phyloP scores from a whole-genome alignment of 164 flowering plant genomes.

The Akebia trifoliata region DNA sequence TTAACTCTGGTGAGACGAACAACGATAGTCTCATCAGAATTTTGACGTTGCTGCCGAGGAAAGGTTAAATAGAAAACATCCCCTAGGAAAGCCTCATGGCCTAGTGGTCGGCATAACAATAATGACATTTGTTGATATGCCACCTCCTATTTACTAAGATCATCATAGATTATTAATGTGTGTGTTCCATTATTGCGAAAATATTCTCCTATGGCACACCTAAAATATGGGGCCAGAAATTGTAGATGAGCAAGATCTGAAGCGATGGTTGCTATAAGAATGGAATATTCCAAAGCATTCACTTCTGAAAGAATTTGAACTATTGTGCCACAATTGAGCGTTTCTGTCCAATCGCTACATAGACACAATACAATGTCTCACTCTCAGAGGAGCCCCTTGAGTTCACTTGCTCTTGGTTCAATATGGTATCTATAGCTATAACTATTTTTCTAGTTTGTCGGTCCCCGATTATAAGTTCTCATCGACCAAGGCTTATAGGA shows the following conservation, averaged over 20 bases:
- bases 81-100: no score
- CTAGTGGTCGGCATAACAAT: no score
- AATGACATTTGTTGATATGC: not conserved
- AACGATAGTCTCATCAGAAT: no score
- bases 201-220: conserved; percentile 6
- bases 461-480: conserved; percentile 18
- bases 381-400: not conserved
- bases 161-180: conserved; percentile 3
- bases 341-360: not conserved
- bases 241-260: not conserved
- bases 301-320: not conserved
- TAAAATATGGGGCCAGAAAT: conserved; percentile 1
- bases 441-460: conserved; percentile 14
- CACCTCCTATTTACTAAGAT: not conserved
- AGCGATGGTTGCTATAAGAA: not conserved
- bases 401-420: not conserved
- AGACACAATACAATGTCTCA: not conserved
- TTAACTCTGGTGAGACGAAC: no score
- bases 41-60: no score
- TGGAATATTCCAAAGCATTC: no score
- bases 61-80: no score
- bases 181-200: not conserved
- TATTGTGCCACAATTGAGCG: not conserved
- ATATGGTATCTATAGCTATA: no score
- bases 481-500: conserved; percentile 14